These are phyloP conservation scores for Tuctoria greenei DNA, from an alignment of 176 grass and related monocot species.

Conservation along the genomic window DNA sequence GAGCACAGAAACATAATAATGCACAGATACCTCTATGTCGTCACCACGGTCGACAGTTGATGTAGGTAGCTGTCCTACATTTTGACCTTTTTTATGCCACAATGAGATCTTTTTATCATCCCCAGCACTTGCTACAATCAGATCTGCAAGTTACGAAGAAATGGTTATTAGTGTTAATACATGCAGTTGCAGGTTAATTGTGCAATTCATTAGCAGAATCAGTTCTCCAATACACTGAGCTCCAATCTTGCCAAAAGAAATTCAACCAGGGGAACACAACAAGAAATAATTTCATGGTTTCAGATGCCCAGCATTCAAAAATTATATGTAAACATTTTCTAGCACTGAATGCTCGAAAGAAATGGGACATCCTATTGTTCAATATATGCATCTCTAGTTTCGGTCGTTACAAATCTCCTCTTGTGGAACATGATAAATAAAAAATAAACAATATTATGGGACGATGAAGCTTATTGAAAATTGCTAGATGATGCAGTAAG, in stretches of 20 bases:
- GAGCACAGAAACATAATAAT: conserved; percentile 35
- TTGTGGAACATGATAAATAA: conserved; percentile 10
- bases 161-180: conserved; percentile 17
- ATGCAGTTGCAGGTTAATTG: conserved; percentile 16
- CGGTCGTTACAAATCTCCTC: background rate
- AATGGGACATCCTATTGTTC: background rate
- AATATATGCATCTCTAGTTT: background rate
- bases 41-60: conserved; percentile 69
- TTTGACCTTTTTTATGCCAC: conserved; percentile 90
- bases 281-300: background rate
- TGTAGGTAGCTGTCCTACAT: conserved; percentile 74
- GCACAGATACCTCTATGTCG: conserved; percentile 70
- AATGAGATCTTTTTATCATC: conserved; percentile 97
- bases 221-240: background rate
- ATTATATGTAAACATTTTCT: background rate
- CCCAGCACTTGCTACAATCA: conserved; percentile 87
- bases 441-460: background rate
- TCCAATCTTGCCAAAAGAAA: conserved; percentile 11
- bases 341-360: background rate
- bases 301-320: background rate
- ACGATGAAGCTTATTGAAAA: conserved; percentile 10
- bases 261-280: background rate
- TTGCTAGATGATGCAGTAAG: background rate
- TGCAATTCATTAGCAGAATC: conserved; percentile 11
- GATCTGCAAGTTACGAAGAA: conserved; percentile 58